Base-by-base conservation (phyloP, 2,329 filamentous ascomycete species). In the Pyricularia sp. region DNA sequence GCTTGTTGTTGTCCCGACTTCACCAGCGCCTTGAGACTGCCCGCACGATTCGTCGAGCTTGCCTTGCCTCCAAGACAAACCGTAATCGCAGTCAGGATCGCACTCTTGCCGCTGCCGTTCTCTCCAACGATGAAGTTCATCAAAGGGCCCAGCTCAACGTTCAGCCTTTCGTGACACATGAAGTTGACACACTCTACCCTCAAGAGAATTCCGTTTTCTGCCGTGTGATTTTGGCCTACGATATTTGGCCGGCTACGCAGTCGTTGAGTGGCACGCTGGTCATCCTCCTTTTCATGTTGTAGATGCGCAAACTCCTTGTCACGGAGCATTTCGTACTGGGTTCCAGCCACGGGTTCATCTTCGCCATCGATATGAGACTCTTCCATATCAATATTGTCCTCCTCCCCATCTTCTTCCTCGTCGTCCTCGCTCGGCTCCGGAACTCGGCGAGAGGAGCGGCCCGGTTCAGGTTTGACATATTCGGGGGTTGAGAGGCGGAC, bases 61-160 rank as follows among this genome's bases (percentile, higher is more conserved):
- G 94, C 93, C 75, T 97, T 97, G 24, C 90, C 93, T 66, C 94
- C 94, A n/a, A 99, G 81, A 72, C 94, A 97, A 40, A 99, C 82
- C 0, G 92, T 96, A 68, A 99, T 85, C 4, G 92, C 94, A 0
- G 94, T 97, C 31, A 99, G 78, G 16, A 97, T 89, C 2, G 94
- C 94, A 74, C 94, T 99, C 78, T 99, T 99, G 44, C 94, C 94
- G 73, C 93, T 97, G 35, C 94, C 94, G 73, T 99, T 99, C 75
- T 96, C 92, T 19, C 94, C 94, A 65, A 97, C 93, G 67, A 99
- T 93, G 76, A 99, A 99, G 76, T 99, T 99, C 75, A 99, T 96
- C 49, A 97, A 79, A 0, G 94, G 94, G 0, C 94, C 94, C n/a
- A 99, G 81, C 65, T 89, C 84, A 66, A 96, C 89, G 59, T 88